Base-by-base conservation (phyloP, 352 stramenopile species). In the Plasmopara muralis region DNA sequence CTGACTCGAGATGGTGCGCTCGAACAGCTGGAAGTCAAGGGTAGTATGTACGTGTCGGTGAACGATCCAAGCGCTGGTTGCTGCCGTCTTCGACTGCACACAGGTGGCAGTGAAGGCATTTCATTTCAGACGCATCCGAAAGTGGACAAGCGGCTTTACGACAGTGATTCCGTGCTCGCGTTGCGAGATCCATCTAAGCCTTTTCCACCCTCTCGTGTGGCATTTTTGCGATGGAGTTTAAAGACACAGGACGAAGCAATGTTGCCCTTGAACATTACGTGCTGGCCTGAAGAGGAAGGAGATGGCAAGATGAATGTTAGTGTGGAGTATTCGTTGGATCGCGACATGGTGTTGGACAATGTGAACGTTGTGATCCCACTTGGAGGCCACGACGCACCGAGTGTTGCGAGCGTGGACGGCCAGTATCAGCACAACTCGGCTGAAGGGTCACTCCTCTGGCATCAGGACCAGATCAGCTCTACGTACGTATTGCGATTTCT, bases 161-260 rank as follows among this genome's bases (percentile, higher is more conserved):
- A 94, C 48, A 72, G 79, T 37, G 78, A 92, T 44, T 88, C 77
- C 7, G 70, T 92, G 7, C 59, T 94, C 25, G 83, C 71, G 30
- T 60, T 94, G 39, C 89, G 89, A 56, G 83, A 94, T 58, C 56
- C 78, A 2, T 73, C 78, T 14, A 94, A 94, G 66, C 80, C 83
- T 14, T 94, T 94, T 58, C 83, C 83, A 14, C 73, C 78, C 37
- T 80, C 76, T 8, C 81, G 83, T 47, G 83, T 94, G 35, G 83
- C 77, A 13, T 82, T 94, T 34, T 40, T 94, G 59, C 74, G 83
- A 50, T 94, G 83, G 83, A 89, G 81, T 47, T 62, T 92, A 57
- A 94, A 94, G 74, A 87, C 83, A 43, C 78, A 89, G 43, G 83
- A 94, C 57, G 81, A 94, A 44, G 74, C 77, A n/a, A 84, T 89